Conservation (phyloP, 495 filamentous ascomycete species). For the Amniculicola lignicola region DNA sequence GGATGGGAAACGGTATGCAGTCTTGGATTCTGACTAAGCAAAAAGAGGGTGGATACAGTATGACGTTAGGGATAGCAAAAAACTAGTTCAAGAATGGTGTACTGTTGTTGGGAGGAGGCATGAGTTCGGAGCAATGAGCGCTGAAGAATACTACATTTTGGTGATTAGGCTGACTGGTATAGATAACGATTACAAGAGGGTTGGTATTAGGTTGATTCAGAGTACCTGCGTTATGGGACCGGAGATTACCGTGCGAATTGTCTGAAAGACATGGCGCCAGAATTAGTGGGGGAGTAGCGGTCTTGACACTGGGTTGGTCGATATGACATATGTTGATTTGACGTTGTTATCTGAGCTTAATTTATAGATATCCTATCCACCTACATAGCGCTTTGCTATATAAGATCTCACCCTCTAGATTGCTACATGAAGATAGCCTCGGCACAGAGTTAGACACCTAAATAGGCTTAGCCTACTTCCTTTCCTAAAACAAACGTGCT, state of each 20-base stretch:
- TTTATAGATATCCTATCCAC: background rate
- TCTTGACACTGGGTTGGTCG: background rate
- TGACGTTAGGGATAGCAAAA: conserved; percentile 5
- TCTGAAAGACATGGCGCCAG: background rate
- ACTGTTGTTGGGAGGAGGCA: conserved; percentile 5
- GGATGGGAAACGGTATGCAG: background rate
- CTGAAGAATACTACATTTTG: conserved; percentile 6
- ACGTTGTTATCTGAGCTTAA: background rate
- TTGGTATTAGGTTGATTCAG: conserved; percentile 7
- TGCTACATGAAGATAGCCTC: background rate
- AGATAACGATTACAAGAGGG: conserved; percentile 1
- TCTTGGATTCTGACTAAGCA: conserved; percentile 3
- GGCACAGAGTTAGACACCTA: background rate
- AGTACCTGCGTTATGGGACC: background rate
- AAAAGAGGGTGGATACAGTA: conserved; percentile 14
- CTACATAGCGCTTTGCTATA: background rate
- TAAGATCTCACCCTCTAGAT: background rate
- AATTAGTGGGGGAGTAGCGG: background rate
- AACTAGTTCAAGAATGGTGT: conserved; percentile 4
- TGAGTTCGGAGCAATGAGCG: background rate
- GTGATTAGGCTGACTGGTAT: conserved; percentile 4
- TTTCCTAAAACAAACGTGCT: background rate
- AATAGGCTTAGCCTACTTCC: background rate
- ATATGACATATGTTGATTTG: too few relatives aligned
- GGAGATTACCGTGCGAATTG: background rate